A percentile compares a stretch with the other conserved stretches of the same genome.
These are phyloP conservation scores for Camellia sinensis DNA, from an alignment of 148 eudicot species.

Conservation along the genomic window DNA sequence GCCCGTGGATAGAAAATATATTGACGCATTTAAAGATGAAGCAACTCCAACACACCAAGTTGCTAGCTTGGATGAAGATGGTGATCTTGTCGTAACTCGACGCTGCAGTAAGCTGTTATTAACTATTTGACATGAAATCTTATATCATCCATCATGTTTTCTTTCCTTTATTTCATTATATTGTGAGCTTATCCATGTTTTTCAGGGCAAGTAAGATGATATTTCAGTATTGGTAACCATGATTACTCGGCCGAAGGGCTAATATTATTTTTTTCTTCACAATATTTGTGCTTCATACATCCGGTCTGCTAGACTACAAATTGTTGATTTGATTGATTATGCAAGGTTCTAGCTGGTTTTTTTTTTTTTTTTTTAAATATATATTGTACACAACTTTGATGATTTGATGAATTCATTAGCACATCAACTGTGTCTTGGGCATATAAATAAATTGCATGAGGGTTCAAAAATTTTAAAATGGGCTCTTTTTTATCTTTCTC, in stretches of 20 bases:
- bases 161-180: neutral
- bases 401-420: neutral
- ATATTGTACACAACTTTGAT: neutral
- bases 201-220: neutral
- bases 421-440: neutral
- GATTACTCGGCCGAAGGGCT: neutral
- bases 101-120: constrained; percentile 45
- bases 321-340: neutral
- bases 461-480: neutral
- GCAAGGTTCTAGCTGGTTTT: neutral
- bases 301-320: neutral
- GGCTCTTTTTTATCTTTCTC: neutral
- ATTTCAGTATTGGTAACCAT: too few relatives aligned
- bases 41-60: constrained; percentile 17
- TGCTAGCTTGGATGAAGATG: constrained; percentile 77
- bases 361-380: neutral
- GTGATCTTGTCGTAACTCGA: constrained; percentile 76
- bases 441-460: neutral
- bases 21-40: constrained; percentile 17
- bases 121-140: neutral
- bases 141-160: neutral
- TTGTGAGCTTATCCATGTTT: neutral
- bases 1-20: constrained; percentile 11
- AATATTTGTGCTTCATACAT: neutral
- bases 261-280: neutral